Evolutionary conservation across 2,329 filamentous ascomycete genomes (phyloP), one percentile per base, ranked within the genome.

Genomic region (Stachybotrys chartarum): DNA sequence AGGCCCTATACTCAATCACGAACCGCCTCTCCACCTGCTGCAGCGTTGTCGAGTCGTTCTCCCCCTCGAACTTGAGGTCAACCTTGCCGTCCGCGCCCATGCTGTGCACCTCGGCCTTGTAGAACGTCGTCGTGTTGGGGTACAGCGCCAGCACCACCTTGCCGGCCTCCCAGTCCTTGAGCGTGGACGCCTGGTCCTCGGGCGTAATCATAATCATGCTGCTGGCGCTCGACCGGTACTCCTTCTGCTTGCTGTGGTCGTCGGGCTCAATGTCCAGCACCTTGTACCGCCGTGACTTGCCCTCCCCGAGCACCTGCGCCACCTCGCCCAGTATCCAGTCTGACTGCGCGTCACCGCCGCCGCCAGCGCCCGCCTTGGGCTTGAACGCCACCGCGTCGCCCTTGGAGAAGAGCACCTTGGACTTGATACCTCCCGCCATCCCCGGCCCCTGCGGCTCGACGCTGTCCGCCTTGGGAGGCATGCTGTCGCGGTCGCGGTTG

Each of bases 121-220:
- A 94, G 64, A 94, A 93, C 0, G 88, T 92, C 1, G 90, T 92
- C 1, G 90, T 93, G 63, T 91, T 86, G 0, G 90, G 90, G 65
- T 94, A 94, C 56, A 91, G 75, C 0, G 90, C 90, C 56, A 93
- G 75, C 8, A 93, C 89, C 50, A 84, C 82, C 66, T 87, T 89
- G 49, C 88, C 87, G 45, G 81, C 72, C 42, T 87, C 82, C 56
- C 87, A 80, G 46, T 87, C 78, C 5, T 79, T 72, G 16, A 87
- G 74, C 3, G 71, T 83, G 58, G 70, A 75, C 60, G 67, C 75
- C 67, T 60, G 76, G 65, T 59, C 70, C 59, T 74, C 73, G 0
- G 81, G 78, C 2, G 89, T 86, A 55, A 94, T 91, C 2, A 86
- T 82, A 50, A 92, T 91, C 78, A 94, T 86, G 65, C 82, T 88